Percentiles rank a stretch among this genome's conserved stretches.
Conservation (phyloP, 2,329 filamentous ascomycete species). For the Cephalotrichum gorgonifer region DNA sequence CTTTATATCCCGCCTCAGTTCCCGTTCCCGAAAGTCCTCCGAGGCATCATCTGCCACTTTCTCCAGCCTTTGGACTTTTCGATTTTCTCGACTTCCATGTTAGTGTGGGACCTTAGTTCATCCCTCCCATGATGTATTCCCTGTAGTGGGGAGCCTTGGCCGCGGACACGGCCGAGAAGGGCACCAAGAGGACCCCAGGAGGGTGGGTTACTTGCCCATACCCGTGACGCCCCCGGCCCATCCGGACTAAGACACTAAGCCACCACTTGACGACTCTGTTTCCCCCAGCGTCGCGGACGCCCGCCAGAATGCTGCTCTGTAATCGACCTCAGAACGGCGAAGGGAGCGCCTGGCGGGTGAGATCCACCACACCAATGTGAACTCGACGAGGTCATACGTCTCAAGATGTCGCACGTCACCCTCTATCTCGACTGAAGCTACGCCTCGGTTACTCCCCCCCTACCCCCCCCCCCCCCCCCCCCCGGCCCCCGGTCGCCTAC, state of each 20-base stretch:
- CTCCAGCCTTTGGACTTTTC: neutral
- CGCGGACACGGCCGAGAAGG: too few relatives aligned
- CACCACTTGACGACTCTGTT: neutral
- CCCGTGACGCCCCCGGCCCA: neutral
- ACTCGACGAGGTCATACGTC: conserved; percentile 2
- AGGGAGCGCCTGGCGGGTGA: neutral
- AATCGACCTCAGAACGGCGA: neutral
- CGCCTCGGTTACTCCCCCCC: neutral
- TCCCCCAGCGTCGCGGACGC: neutral
- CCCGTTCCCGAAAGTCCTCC: neutral
- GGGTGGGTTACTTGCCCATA: neutral
- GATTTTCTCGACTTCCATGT: neutral
- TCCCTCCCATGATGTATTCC: neutral
- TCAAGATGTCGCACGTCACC: conserved; percentile 2
- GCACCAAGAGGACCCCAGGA: neutral
- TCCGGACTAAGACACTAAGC: neutral
- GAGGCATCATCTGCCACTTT: neutral
- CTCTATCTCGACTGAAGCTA: neutral
- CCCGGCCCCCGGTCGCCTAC: too few relatives aligned
- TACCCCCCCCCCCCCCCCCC: too few relatives aligned
- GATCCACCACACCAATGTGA: neutral
- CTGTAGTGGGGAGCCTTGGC: neutral
- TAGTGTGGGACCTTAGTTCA: neutral
- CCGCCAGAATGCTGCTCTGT: neutral
- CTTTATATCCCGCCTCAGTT: neutral